Conservation (phyloP, 352 stramenopile genomes). For the Discostella stelligera region DNA sequence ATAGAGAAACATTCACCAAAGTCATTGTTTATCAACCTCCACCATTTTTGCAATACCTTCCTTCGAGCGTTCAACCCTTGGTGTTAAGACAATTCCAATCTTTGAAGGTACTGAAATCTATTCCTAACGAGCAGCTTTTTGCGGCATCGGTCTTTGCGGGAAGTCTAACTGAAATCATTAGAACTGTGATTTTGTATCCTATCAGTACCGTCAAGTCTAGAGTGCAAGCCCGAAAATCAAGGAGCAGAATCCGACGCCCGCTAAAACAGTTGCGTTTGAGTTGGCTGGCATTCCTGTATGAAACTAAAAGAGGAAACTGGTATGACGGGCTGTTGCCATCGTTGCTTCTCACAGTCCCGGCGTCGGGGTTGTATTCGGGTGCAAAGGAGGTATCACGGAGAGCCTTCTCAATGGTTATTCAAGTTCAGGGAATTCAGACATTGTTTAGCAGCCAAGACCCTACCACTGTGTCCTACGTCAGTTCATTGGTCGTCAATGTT, state of each 20-base stretch:
- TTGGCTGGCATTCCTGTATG: slow-evolving; percentile 45
- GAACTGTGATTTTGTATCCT: slow-evolving; percentile 71
- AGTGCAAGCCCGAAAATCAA: slow-evolving; percentile 58
- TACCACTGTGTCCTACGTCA: slow-evolving; percentile 22
- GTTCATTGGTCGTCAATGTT: slow-evolving; percentile 42
- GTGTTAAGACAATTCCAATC: slow-evolving; percentile 36
- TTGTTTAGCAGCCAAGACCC: slow-evolving; percentile 21
- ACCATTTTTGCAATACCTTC: slow-evolving; percentile 47
- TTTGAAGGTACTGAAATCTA: slow-evolving; percentile 49
- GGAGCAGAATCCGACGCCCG: slow-evolving; percentile 7
- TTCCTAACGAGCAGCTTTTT: slow-evolving; percentile 73
- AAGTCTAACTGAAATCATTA: slow-evolving; percentile 62
- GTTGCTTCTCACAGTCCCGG: slow-evolving; percentile 69
- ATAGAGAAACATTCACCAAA: slow-evolving; percentile 49
- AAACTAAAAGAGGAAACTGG: slow-evolving; percentile 64
- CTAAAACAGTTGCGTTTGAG: slow-evolving; percentile 45
- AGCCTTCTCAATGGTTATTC: slow-evolving; percentile 36
- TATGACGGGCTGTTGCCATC: slow-evolving; percentile 71
- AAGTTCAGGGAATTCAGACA: slow-evolving; percentile 26
- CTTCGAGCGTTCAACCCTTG: slow-evolving; percentile 38
- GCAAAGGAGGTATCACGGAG: slow-evolving; percentile 70
- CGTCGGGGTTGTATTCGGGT: slow-evolving; percentile 77
- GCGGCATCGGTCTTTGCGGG: slow-evolving; percentile 65
- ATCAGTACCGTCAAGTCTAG: slow-evolving; percentile 72
- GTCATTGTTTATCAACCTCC: slow-evolving; percentile 32